phyloP scores from a whole-genome alignment of 129 eudicot species.

The Tagetes erecta region DNA sequence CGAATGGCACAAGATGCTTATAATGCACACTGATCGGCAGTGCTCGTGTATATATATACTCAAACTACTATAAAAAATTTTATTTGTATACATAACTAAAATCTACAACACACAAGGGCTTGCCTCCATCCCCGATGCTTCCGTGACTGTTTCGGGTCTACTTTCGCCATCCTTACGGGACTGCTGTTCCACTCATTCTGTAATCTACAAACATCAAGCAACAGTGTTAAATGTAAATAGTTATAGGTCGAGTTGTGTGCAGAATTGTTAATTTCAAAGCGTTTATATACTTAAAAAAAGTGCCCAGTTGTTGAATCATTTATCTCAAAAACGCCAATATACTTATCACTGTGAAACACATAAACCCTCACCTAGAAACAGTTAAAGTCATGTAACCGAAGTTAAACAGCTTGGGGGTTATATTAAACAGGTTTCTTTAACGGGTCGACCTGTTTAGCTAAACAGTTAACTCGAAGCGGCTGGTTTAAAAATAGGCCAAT shows the following conservation, averaged over 20 bases:
- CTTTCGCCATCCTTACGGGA: conserved; percentile 82
- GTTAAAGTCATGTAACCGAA: not conserved
- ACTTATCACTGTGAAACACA: no score
- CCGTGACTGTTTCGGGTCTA: conserved; percentile 41
- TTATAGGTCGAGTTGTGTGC: not conserved
- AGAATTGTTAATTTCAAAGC: not conserved
- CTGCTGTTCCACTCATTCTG: conserved; percentile 81
- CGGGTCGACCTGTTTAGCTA: no score
- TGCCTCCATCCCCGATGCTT: conserved; percentile 64
- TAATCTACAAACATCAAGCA: conserved; percentile 46
- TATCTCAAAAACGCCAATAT: no score
- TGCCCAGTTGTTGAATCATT: not conserved
- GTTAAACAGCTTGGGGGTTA: no score
- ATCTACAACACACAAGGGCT: conserved; percentile 72
- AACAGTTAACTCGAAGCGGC: no score
- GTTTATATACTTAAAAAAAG: not conserved
- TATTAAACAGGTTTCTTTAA: no score
- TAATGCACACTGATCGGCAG: conserved; percentile 18
- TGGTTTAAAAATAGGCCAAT: not conserved
- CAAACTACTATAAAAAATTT: conserved; percentile 24
- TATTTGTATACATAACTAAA: conserved; percentile 39
- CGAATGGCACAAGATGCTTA: conserved; percentile 19
- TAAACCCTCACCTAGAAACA: not conserved
- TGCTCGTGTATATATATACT: conserved; percentile 40
- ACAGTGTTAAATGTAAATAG: conserved; percentile 1